Base-by-base conservation (phyloP, 106 monocot genomes). In the Vanilla planifolia region DNA sequence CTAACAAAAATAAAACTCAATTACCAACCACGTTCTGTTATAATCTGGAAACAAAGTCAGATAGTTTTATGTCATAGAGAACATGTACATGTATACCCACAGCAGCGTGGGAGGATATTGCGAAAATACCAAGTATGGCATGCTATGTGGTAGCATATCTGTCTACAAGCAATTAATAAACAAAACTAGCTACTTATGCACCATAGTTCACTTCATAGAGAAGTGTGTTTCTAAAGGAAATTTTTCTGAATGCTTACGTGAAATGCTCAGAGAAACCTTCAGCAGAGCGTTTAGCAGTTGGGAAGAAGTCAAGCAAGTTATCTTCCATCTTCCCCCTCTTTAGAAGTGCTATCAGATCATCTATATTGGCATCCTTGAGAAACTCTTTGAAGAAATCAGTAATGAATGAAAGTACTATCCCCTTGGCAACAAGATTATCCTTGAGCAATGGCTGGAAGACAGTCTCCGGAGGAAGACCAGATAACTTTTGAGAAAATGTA, bases 311-410 rank as follows among this genome's bases (percentile, higher is more conserved):
- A 48, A 95, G 83, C 36, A 95, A 73, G 67, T 86, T 95, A 59
- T 95, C 95, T 37, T 95, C 95, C 82, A 95, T 86, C 70, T 95
- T 95, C 1, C 90, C 86, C 47, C 78, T 59, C 74, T 90, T 95
- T 55, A 90, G 53, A 71, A 95, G 83, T 14, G 79, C 43, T 29
- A 95, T 95, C 17, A 95, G 90, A 69, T 95, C 95, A 77, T 95
- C 95, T 7, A 95, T 48, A 71, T 70, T 89, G 73, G 84, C 84
- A 21, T 95, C 90, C 62, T 74, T 71, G 65, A 95, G 67, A 67
- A 84, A 95, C 53, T 66, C 89, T 72, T 80, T 86, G 73, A 89
- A 95, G 60, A 95, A 90, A 46, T 90, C 95, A 63, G 95, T 95
- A 5, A 90, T 84, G 63, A 95, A 95, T 36, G 83, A 65, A 69